phyloP scores from a whole-genome alignment of 192 early-diverging fungal species.

The Gigaspora rosea region DNA sequence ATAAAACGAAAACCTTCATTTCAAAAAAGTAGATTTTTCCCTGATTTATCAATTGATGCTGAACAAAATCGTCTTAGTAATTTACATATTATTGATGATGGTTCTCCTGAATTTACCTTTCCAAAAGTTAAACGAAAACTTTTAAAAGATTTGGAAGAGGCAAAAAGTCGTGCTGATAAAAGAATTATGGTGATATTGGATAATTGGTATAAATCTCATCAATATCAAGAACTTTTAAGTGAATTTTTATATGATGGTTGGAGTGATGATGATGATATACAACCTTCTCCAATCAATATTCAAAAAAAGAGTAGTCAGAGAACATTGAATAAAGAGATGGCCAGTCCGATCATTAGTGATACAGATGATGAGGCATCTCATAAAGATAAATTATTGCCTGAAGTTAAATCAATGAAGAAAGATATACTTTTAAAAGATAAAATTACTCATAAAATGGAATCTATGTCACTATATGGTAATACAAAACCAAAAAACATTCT shows the following conservation, averaged over 20 bases:
- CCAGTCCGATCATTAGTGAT: constrained; percentile 16
- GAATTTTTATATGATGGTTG: constrained; percentile 31
- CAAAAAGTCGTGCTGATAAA: constrained; percentile 23
- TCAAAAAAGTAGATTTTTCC: constrained; percentile 27
- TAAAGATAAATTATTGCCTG: neutral
- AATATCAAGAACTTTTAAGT: constrained; percentile 33
- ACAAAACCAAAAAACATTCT: constrained; percentile 12
- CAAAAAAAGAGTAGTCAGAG: constrained; percentile 9
- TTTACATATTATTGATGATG: constrained; percentile 30
- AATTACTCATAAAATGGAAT: constrained; percentile 7
- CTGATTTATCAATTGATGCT: constrained; percentile 26
- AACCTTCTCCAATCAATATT: constrained; percentile 8
- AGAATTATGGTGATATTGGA: constrained; percentile 18
- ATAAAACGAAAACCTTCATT: constrained; percentile 25
- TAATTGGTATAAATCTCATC: constrained; percentile 26
- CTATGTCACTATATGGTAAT: neutral
- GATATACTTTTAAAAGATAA: neutral
- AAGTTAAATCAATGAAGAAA: neutral
- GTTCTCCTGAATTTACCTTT: constrained; percentile 27
- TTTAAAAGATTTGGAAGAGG: constrained; percentile 31
- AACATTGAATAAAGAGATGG: constrained; percentile 1
- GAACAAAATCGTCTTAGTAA: constrained; percentile 33
- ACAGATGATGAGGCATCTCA: constrained; percentile 27
- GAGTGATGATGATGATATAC: constrained; percentile 33
- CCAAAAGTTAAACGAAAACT: constrained; percentile 34